Base-by-base conservation (phyloP, 2,329 filamentous ascomycete species). In the Cladosporium oxysporum region DNA sequence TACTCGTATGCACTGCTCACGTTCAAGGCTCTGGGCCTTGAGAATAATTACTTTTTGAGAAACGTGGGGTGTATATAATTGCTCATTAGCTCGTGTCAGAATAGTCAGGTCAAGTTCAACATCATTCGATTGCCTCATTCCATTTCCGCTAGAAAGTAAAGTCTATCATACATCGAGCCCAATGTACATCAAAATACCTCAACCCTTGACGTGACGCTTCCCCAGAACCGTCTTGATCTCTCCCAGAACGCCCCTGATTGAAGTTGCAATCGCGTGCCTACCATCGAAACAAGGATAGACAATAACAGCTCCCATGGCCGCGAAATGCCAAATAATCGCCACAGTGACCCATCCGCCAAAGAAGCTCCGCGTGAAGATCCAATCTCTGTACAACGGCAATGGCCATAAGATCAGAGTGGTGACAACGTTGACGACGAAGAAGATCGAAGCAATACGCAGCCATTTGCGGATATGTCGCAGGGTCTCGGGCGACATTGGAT, bases 271-370 rank as follows among this genome's bases (percentile, higher is more conserved):
- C 31, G 77, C 80, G 64, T 74, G 68, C 26, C 80, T 72, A 5
- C 82, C 82, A 70, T 84, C 82, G 66, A 80, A 83, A 14, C 84
- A 68, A 1, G 82, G 83, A 69, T 79, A 84, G 1, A 84, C 68
- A 0, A 83, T 78, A 0, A 84, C 82, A 0, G 79, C 79, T 8
- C 75, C 71, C 57, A 84, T 79, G 0, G 82, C 82, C 50, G 78
- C 72, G 66, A 83, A 84, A 58, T 83, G 81, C 81, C 82, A 84
- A 0, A 81, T 72, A 3, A 83, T 80, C 0, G 81, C 77, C 4
- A 83, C 78, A 0, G 76, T 74, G 0, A 78, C 76, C 82, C 82
- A 84, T 0, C 80, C 79, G 1, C 74, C 73, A 69, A 83, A 83
- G 66, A 84, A 83, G 0, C 75, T 70, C 69, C 78, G 78, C 0